Base-by-base conservation (phyloP, 2,329 filamentous ascomycete genomes). In the Fusarium hostae region DNA sequence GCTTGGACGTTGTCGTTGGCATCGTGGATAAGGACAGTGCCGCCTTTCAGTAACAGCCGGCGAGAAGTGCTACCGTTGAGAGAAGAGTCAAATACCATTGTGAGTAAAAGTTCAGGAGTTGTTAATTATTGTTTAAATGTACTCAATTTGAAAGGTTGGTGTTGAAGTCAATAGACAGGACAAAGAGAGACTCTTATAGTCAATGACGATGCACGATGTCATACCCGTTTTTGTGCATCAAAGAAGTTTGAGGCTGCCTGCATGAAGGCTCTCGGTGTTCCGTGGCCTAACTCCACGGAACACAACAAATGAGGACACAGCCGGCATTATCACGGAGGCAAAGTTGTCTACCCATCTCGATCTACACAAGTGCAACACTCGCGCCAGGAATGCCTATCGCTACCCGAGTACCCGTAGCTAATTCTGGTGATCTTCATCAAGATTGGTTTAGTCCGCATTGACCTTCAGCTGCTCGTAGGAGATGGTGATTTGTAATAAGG, bases 11-110 rank as follows among this genome's bases (percentile, higher is more conserved):
- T 59, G 37, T 72, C 61, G 13, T 45, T 9, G 7, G 55, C 13
- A 15, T 32, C 57, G 3, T 72, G 70, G 2, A 70, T 20, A n/a
- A 72, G 70, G 30, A 70, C 60, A 6, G 39, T 72, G 6, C 69
- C 69, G 18, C 69, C 69, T 28, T 44, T 60, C 3, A 71, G 40
- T 1, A 65, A 4, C 7, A 65, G 28, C 5, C 30, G 50, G 3
- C 32, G 43, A 16, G 59, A 15, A 16, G 24, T 10, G 6, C 9
- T 11, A 22, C 7, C 11, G 3, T 16, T 39, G 20, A 30, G 24
- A 13, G 48, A 12, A 16, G 60, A 60, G 12, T 30, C 9, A 9
- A 20, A 39, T 37, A 11, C 18, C 60, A 65, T 65, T 15, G 6
- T 37, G n/a, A 16, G 10, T 26, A 9, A 32, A 6, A 37, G 13